phyloP scores from a whole-genome alignment of 2,329 filamentous ascomycete genomes.

The Daldinia sp. region DNA sequence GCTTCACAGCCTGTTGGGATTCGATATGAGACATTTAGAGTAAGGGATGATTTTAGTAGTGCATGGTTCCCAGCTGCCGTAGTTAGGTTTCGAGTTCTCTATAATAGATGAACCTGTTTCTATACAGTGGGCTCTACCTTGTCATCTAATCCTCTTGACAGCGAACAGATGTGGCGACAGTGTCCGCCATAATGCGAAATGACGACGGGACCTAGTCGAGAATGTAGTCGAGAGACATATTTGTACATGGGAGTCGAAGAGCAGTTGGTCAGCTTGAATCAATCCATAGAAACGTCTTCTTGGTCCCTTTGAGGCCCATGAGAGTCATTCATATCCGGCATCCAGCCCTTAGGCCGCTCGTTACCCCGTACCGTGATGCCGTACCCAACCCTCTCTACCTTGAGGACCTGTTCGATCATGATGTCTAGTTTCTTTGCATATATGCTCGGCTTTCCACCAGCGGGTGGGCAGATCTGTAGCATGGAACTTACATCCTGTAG shows the following conservation, averaged over 20 bases:
- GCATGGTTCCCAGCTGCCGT: too few species aligned
- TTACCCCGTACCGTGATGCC: conserved; percentile 87
- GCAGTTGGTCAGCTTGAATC: conserved; percentile 1
- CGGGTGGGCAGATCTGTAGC: conserved; percentile 79
- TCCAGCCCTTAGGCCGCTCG: conserved; percentile 91
- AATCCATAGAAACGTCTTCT: conserved; percentile 44
- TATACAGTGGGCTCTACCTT: too few species aligned
- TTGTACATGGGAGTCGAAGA: background rate
- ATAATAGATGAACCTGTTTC: too few species aligned
- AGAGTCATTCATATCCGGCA: conserved; percentile 75
- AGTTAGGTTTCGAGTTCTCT: too few species aligned
- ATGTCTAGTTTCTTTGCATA: conserved; percentile 85
- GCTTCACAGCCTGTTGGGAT: background rate
- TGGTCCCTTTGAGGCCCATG: conserved; percentile 38
- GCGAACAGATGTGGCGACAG: too few species aligned
- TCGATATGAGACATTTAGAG: too few species aligned
- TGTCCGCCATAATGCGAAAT: background rate
- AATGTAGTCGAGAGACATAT: background rate
- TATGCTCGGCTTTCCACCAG: conserved; percentile 59
- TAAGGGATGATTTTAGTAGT: too few species aligned
- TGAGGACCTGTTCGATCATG: conserved; percentile 89
- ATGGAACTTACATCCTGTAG: conserved; percentile 81
- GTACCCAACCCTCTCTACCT: conserved; percentile 93
- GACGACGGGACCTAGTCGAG: background rate
- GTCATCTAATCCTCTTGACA: background rate